Evolutionary conservation across 2,329 filamentous ascomycete genomes (phyloP).

Genomic region (Botryosphaeria dothidea): DNA sequence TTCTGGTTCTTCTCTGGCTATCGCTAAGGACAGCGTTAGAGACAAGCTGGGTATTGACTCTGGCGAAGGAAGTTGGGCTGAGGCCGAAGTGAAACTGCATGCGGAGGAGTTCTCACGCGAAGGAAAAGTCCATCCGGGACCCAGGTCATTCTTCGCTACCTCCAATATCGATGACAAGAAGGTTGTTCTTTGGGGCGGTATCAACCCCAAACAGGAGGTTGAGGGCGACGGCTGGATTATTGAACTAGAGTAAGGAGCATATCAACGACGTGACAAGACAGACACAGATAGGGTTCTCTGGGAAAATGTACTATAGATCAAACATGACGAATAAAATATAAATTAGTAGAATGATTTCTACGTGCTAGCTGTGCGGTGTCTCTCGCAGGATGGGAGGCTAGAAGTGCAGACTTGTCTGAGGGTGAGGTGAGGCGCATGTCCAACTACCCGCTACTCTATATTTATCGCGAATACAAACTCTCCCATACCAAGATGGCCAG

Average conservation of each 20-base stretch:
- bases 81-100: slow-evolving; percentile 42
- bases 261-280: neutral
- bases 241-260: slow-evolving; percentile 30
- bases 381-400: too few species aligned
- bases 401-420: too few species aligned
- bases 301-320: too few species aligned
- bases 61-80: slow-evolving; percentile 44
- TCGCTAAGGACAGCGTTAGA: slow-evolving; percentile 46
- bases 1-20: slow-evolving; percentile 42
- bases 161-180: slow-evolving; percentile 39
- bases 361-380: too few species aligned
- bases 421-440: too few species aligned
- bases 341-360: too few species aligned
- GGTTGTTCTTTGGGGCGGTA: slow-evolving; percentile 46
- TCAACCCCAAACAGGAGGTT: slow-evolving; percentile 44
- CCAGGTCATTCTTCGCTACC: slow-evolving; percentile 44
- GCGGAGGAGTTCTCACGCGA: slow-evolving; percentile 34
- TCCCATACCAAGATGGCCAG: too few species aligned
- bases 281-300: too few species aligned
- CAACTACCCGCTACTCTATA: too few species aligned
- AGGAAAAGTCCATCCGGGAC: slow-evolving; percentile 48
- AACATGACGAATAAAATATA: too few species aligned
- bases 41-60: slow-evolving; percentile 42
- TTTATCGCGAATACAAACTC: too few species aligned
- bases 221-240: slow-evolving; percentile 50